Evolutionary conservation across 176 grass and related monocot genomes (phyloP), one percentile per base, ranked within the genome.

Genomic region (Carex scoparia): DNA sequence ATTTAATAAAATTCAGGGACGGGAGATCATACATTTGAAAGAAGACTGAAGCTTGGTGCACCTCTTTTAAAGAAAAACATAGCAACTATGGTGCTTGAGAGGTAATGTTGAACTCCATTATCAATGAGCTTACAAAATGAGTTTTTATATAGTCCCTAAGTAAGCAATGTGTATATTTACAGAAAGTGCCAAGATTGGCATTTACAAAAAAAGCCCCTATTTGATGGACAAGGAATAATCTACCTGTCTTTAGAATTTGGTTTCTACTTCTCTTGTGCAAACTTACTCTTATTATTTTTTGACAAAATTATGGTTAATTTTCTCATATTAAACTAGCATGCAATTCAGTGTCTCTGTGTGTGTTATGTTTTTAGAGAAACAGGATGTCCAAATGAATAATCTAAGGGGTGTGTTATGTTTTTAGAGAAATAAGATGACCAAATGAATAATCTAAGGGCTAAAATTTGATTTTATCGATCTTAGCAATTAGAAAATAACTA

Each of bases 71-170:
- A 95, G 72, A 82, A 95, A 80, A 98, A 98, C 81, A 95, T 98
- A 48, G 96, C 96, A 85, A 98, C 96, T 69, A 98, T 98, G 93
- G 96, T 98, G 70, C 96, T 98, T 84, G 96, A 98, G 89, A 98
- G 96, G 96, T 98, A 82, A 93, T 84, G 4, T 9, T 11, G 11
- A 16, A 19, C 72, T 53, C 42, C 46, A 31, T 37, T 28, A 5
- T 75, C 10, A 30, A 76, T 76, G 12, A 46, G 55, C 53, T 28
- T 75, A 13, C 6, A 31, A 54, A 54, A 54, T 1, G 5, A 63
- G 9, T 71, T 16, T 7, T 19, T 72, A 2, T 49, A 8, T 7
- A 28, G 64, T 10, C 13, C 69, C 66, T 48, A 2, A 74, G 27
- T 4, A 28, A 27, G 18, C n/a, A 74, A 74, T 74, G 42, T 51